phyloP scores from a whole-genome alignment of 306 rosid genomes.

The Glycine latifolia region DNA sequence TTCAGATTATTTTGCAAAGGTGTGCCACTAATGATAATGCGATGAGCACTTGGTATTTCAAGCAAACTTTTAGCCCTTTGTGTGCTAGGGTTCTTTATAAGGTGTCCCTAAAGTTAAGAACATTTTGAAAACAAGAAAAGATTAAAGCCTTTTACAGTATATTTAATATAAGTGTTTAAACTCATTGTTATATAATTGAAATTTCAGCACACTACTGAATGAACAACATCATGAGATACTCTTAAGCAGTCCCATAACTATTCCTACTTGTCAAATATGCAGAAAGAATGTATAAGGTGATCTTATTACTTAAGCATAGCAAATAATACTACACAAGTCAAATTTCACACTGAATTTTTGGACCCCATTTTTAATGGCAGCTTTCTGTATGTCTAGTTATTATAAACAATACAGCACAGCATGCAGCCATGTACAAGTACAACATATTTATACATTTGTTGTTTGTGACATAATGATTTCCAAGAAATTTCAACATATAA shows the following conservation, averaged over 20 bases:
- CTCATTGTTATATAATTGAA: constrained; percentile 33
- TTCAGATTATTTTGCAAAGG: constrained; percentile 93
- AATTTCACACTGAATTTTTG: neutral
- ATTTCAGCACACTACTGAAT: neutral
- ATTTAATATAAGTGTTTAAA: neutral
- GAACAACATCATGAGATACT: constrained; percentile 1
- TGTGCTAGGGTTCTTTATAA: constrained; percentile 93
- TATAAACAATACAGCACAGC: constrained; percentile 1
- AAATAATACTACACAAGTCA: neutral
- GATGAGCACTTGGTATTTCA: constrained; percentile 82
- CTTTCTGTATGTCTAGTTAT: too few species aligned
- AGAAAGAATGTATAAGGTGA: neutral
- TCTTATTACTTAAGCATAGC: neutral
- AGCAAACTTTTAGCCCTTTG: constrained; percentile 98
- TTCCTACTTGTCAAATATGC: constrained; percentile 2
- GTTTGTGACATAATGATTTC: neutral
- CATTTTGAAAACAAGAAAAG: constrained; percentile 37
- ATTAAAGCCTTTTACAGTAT: neutral
- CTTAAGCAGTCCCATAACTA: constrained; percentile 2
- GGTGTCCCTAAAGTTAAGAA: constrained; percentile 77
- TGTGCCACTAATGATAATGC: constrained; percentile 89
- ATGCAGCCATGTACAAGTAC: neutral
- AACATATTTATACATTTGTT: neutral
- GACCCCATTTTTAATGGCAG: too few species aligned
- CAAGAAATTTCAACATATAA: too few species aligned